Evolutionary conservation across 2,329 filamentous ascomycete genomes (phyloP), one percentile per base, ranked within the genome.

Genomic region (Westerdykella ornata): DNA sequence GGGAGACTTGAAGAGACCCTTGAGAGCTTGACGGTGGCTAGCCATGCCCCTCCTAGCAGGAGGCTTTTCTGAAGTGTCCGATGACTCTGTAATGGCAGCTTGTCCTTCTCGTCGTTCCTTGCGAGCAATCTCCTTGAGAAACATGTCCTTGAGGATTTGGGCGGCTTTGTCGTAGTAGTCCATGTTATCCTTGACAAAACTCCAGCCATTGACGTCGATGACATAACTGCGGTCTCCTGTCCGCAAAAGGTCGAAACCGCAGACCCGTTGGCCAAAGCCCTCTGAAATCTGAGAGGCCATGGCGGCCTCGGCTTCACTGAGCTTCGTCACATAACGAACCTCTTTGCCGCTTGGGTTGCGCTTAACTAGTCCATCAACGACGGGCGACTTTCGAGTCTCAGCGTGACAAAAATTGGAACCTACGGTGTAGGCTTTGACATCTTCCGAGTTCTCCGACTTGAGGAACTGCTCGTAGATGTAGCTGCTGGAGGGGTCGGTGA

Each of bases 121-220:
- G 29, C 79, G 77, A 39, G 80, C 68, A 57, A 82, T 87, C 65
- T 96, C 90, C 49, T 80, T 80, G 49, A 94, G 73, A 52, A 98
- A 97, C 61, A 94, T 86, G 5, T 92, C 83, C 59, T 82, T 86
- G 38, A 98, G 71, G 37, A 97, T 95, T 45, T 74, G 82, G 16
- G 92, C 81, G 53, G 84, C 92, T 58, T 88, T 87, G 58, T 97
- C 86, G 63, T 98, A 98, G 66, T 98, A 98, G 46, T 94, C 89
- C 48, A 96, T 90, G 57, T 98, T 98, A 65, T 98, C 94, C 65
- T 98, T 98, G 65, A 98, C 92, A 58, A 98, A 98, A 61, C 90
- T 97, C 94, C 94, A 98, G 11, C 92, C 92, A 64, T 98, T 98
- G 54, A 98, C 92, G 57, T 98, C 92, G 52, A 98, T 98, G 37